Conservation (phyloP, 2,329 filamentous ascomycete genomes). For the Alternaria infectoria region DNA sequence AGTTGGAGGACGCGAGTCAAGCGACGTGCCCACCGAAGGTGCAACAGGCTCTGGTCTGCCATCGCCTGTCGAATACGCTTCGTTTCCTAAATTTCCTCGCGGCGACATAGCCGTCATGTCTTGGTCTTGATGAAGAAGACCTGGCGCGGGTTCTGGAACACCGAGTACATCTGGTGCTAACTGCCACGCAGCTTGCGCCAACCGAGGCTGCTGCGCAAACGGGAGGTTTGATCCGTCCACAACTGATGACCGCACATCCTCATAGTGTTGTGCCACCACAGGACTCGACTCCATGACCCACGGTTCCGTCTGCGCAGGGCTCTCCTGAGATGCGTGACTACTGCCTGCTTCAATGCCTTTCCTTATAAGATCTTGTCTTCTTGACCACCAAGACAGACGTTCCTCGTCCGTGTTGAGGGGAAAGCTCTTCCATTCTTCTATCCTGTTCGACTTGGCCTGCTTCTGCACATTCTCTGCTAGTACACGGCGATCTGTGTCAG, state of each 20-base stretch:
- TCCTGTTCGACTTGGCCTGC: constrained; percentile 25
- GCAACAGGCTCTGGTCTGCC: neutral
- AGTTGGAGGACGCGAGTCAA: neutral
- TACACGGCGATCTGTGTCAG: constrained; percentile 7
- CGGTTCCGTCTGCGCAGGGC: neutral
- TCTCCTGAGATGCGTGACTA: neutral
- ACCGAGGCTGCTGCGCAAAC: neutral
- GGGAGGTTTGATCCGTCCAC: neutral
- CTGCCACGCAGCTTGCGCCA: constrained; percentile 3
- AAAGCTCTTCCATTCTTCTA: constrained; percentile 29
- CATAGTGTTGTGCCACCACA: constrained; percentile 6
- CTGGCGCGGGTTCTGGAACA: neutral
- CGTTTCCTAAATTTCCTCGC: neutral
- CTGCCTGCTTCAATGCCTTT: neutral
- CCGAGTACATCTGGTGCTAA: neutral
- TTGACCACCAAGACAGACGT: constrained; percentile 20
- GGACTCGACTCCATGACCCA: constrained; percentile 6
- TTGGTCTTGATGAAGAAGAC: neutral
- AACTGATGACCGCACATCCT: neutral
- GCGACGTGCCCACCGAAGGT: neutral
- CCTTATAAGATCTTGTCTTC: constrained; percentile 1
- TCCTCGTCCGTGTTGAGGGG: constrained; percentile 20
- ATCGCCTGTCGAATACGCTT: neutral
- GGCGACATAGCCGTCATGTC: neutral
- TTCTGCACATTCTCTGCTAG: constrained; percentile 17